Evolutionary conservation across 192 early-diverging fungal genomes (phyloP).

Genomic region (Backusella psychrophila): DNA sequence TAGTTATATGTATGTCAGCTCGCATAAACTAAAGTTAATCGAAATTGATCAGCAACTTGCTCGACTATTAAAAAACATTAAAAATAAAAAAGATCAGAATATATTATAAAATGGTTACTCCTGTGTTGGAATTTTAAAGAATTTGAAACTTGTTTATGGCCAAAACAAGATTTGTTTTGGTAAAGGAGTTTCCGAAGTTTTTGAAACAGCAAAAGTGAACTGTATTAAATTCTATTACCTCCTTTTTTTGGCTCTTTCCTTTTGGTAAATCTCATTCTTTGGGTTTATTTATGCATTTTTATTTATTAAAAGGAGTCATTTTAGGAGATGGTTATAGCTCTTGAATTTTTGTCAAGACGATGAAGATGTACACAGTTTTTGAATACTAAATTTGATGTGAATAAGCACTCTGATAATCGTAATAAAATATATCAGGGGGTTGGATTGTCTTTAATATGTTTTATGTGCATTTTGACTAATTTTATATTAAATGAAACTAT

Average conservation of each 20-base stretch:
- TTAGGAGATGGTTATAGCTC: neutral
- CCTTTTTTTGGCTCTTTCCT: neutral
- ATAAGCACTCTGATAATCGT: neutral
- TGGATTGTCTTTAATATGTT: neutral
- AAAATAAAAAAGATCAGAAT: neutral
- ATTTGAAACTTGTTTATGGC: neutral
- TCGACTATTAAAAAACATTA: neutral
- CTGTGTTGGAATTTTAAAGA: neutral
- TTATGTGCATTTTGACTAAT: neutral
- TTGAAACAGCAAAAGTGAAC: slow-evolving; percentile 1
- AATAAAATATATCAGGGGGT: neutral
- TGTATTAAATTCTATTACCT: slow-evolving; percentile 4
- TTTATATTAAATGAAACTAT: neutral
- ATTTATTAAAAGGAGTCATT: slow-evolving; percentile 3
- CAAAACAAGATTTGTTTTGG: neutral
- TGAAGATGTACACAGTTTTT: neutral
- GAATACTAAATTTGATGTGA: neutral
- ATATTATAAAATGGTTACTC: neutral
- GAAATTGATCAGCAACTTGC: neutral
- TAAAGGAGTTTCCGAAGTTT: neutral
- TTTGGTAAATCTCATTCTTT: neutral
- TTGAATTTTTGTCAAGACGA: neutral
- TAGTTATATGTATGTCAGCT: neutral
- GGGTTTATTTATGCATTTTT: slow-evolving; percentile 2
- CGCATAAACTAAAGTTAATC: neutral